phyloP scores from a whole-genome alignment of 352 stramenopile genomes.

The Pythium sp. region DNA sequence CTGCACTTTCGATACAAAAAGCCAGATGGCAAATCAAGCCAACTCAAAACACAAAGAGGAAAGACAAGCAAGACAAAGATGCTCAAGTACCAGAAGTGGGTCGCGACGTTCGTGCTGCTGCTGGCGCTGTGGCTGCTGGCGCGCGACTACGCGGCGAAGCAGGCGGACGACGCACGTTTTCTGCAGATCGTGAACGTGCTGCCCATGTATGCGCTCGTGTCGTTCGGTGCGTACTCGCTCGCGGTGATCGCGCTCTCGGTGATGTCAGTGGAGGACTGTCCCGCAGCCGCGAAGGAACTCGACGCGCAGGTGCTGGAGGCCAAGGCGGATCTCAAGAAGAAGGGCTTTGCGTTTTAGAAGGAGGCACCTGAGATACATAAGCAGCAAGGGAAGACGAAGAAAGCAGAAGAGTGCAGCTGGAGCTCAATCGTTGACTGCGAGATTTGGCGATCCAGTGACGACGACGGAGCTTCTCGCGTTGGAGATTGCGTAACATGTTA shows the following conservation, averaged over 20 bases:
- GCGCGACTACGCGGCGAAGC: slow-evolving; percentile 35
- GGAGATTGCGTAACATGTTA: background rate
- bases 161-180: slow-evolving; percentile 33
- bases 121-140: slow-evolving; percentile 55
- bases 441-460: background rate
- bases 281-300: slow-evolving; percentile 63
- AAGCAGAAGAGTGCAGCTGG: too few relatives aligned
- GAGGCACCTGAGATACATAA: background rate
- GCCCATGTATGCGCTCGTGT: slow-evolving; percentile 67
- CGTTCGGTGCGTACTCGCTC: slow-evolving; percentile 73
- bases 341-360: slow-evolving; percentile 45
- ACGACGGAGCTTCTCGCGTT: background rate
- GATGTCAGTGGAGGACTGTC: slow-evolving; percentile 69
- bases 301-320: slow-evolving; percentile 63
- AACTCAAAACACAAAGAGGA: background rate
- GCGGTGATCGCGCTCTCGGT: slow-evolving; percentile 62
- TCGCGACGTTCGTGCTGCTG: slow-evolving; percentile 41
- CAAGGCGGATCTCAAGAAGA: slow-evolving; percentile 58
- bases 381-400: background rate
- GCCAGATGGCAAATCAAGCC: background rate
- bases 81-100: slow-evolving; percentile 83
- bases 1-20: background rate
- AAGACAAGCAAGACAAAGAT: slow-evolving; percentile 24
- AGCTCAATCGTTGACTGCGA: background rate
- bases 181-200: slow-evolving; percentile 53